Conservation (phyloP, 2,329 filamentous ascomycete species). For the Fonsecaea multimorphosa region DNA sequence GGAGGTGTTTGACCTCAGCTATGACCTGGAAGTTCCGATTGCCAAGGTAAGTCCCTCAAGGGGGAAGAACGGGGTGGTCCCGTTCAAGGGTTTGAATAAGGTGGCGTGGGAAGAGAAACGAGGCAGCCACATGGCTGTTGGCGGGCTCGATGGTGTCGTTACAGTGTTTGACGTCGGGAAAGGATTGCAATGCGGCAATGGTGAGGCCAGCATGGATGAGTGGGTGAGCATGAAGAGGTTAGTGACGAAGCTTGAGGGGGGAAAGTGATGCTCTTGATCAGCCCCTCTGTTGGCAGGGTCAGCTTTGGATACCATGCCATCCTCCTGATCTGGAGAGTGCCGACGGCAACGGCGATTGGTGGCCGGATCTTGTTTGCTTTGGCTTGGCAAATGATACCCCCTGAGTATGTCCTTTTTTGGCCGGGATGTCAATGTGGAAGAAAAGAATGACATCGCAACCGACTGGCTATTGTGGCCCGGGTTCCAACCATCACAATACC, state of each 20-base stretch:
- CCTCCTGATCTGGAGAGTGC: background rate
- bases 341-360: background rate
- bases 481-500: background rate
- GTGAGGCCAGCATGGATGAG: conserved; percentile 82
- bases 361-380: conserved; percentile 1
- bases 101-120: conserved; percentile 91
- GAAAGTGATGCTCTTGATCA: conserved; percentile 16
- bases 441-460: background rate
- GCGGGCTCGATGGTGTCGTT: conserved; percentile 87
- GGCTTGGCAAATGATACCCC: conserved; percentile 22
- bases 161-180: conserved; percentile 86
- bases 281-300: background rate
- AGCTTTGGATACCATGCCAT: background rate
- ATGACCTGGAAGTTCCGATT: conserved; percentile 90
- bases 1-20: conserved; percentile 93
- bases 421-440: conserved; percentile 4
- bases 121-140: conserved; percentile 84
- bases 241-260: conserved; percentile 73
- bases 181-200: conserved; percentile 80
- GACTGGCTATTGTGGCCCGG: background rate
- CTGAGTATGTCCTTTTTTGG: conserved; percentile 6
- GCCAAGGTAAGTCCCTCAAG: conserved; percentile 75
- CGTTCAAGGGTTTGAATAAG: conserved; percentile 90
- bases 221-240: conserved; percentile 94
- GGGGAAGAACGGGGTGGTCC: conserved; percentile 67